These are phyloP conservation scores for Xylariaceae sp. DNA, from an alignment of 2,329 filamentous ascomycete species.

Conservation along the genomic window DNA sequence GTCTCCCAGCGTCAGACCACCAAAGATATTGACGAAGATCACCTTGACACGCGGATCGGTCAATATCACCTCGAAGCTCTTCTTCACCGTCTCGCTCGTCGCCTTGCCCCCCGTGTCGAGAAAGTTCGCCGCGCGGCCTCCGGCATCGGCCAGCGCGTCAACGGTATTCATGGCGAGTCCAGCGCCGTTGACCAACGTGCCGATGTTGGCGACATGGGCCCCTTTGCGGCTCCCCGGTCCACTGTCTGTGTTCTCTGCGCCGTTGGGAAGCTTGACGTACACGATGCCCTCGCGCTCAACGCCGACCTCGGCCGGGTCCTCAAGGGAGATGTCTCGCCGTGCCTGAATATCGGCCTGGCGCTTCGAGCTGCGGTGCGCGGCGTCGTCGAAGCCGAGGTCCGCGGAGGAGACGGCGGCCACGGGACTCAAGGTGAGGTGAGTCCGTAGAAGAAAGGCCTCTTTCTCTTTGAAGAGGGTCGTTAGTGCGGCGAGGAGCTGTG, in stretches of 20 bases:
- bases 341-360: conserved; percentile 58
- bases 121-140: conserved; percentile 74
- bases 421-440: conserved; percentile 33
- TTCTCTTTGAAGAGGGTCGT: conserved; percentile 57
- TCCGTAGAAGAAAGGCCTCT: conserved; percentile 60
- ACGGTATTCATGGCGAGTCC: conserved; percentile 90
- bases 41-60: conserved; percentile 68
- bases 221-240: too few species aligned
- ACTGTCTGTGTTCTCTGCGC: conserved; percentile 29
- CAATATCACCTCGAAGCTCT: conserved; percentile 70
- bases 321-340: conserved; percentile 46
- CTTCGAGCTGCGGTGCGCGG: conserved; percentile 58
- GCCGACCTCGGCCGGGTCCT: conserved; percentile 54
- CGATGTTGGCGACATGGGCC: conserved; percentile 61
- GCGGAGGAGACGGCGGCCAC: conserved; percentile 45
- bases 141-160: conserved; percentile 67
- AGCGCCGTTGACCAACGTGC: conserved; percentile 83
- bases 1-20: conserved; percentile 63
- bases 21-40: conserved; percentile 55
- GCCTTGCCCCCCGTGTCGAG: conserved; percentile 88
- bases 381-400: conserved; percentile 65
- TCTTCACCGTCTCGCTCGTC: conserved; percentile 74
- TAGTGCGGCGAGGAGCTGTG: conserved; percentile 45
- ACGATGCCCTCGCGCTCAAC: conserved; percentile 71
- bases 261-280: conserved; percentile 57